These are phyloP conservation scores for Mycena epipterygia DNA, from an alignment of 768 basidiomycete species.

Conservation along the genomic window DNA sequence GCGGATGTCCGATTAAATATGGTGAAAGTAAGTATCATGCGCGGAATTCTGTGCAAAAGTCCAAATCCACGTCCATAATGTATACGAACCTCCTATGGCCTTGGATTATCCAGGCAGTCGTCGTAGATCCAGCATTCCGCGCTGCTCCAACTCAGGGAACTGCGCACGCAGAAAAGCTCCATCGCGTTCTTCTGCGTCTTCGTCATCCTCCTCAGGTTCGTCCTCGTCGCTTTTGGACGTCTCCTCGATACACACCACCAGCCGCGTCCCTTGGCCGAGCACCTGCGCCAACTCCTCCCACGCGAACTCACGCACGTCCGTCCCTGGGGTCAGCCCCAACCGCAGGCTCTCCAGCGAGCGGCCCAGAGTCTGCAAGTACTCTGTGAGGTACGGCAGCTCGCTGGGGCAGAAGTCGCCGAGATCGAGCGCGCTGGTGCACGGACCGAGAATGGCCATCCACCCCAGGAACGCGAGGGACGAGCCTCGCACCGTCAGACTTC, in stretches of 20 bases:
- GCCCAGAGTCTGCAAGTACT: neutral
- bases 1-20: too few relatives aligned
- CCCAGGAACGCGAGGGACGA: conserved; percentile 32
- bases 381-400: conserved; percentile 12
- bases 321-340: neutral
- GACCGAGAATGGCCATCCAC: conserved; percentile 24
- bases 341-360: conserved; percentile 6
- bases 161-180: neutral
- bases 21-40: too few relatives aligned
- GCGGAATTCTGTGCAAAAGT: too few relatives aligned
- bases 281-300: conserved; percentile 13
- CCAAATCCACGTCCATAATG: too few relatives aligned
- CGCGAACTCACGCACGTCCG: conserved; percentile 9
- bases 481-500: conserved; percentile 14
- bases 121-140: conserved; percentile 4
- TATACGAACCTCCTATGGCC: too few relatives aligned
- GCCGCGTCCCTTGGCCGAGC: neutral
- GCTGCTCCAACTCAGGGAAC: neutral
- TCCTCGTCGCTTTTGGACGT: neutral
- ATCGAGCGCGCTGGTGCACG: neutral
- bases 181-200: neutral
- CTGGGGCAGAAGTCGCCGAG: conserved; percentile 18
- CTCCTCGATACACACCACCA: neutral
- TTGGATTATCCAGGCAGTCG: neutral
- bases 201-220: neutral